phyloP scores from a whole-genome alignment of 176 grass and related monocot genomes.

The Oryza nivara region DNA sequence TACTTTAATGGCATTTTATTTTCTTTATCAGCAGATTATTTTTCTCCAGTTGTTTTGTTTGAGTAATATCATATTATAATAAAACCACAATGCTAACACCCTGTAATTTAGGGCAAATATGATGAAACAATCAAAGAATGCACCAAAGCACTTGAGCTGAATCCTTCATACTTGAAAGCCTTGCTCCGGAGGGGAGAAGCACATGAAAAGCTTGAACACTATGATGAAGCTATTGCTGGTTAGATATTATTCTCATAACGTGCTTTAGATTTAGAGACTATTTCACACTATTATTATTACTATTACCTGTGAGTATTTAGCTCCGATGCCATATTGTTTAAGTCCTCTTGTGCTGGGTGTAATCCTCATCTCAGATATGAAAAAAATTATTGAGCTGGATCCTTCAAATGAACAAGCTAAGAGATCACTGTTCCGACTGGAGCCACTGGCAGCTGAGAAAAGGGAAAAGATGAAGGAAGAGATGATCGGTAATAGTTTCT shows the following conservation, averaged over 20 bases:
- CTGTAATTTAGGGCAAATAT: slow-evolving; percentile 63
- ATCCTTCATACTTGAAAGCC: slow-evolving; percentile 86
- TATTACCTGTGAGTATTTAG: not conserved
- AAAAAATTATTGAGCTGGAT: slow-evolving; percentile 77
- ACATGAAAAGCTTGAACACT: slow-evolving; percentile 94
- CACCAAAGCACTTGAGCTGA: slow-evolving; percentile 94
- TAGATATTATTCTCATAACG: slow-evolving; percentile 29
- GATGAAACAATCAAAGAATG: slow-evolving; percentile 89
- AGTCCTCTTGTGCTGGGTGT: slow-evolving; percentile 16
- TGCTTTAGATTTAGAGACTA: slow-evolving; percentile 4
- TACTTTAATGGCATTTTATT: not conserved
- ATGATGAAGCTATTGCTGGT: slow-evolving; percentile 96
- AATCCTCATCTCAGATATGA: slow-evolving; percentile 70
- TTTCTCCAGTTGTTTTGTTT: slow-evolving; percentile 11
- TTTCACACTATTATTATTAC: not conserved
- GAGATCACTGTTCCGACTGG: slow-evolving; percentile 65
- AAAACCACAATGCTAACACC: not conserved
- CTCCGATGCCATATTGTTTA: not conserved
- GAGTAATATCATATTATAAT: slow-evolving; percentile 3
- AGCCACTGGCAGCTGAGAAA: slow-evolving; percentile 88
- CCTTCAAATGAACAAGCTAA: slow-evolving; percentile 88
- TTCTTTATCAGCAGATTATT: not conserved
- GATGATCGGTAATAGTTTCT: slow-evolving; percentile 77
- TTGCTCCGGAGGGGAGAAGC: slow-evolving; percentile 89
- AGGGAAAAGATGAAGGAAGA: slow-evolving; percentile 99